Base-by-base conservation (phyloP, 257 asterid genomes). In the Ocimum tenuiflorum region DNA sequence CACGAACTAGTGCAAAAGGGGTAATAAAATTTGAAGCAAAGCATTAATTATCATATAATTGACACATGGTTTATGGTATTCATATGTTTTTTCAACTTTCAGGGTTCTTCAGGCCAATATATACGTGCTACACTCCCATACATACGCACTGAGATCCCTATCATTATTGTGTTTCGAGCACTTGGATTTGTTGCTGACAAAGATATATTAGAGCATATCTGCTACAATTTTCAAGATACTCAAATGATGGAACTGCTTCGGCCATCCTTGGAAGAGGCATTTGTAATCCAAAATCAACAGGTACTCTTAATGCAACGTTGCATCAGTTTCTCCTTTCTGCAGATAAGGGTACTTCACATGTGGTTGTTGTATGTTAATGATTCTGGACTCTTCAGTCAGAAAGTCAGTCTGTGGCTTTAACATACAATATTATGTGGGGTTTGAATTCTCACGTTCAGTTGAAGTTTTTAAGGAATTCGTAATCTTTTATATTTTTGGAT, bases 101-200 rank as follows among this genome's bases (percentile, higher is more conserved):
- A 94, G 99, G 97, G 99, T 51, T 89, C 97, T 46, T 94, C 97
- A 0, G 99, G 99, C 67, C 97, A 94, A 75, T 94, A 88, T 73
- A 94, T 94, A 56, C 91, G 97, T 9, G 97, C 99, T 41, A 89
- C 97, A 41, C 95, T 89, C 57, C 99, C 99, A 5, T 89, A 92
- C 68, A 92, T 92, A 57, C 92, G 99, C 11, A 86, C 86, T 18
- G 99, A 92, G 84, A 89, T 92, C 64, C 99, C 99, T 20, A 92
- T 92, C 51, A 92, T 92, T 71, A 89, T 89, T 27, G 95, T 92
- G 59, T 92, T 92, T 72, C 88, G 97, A 69, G 99, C 97, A 14
- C 73, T 92, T 60, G 99, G 99, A 48, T 89, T 92, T 73, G 97
- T 92, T 36, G 97, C 99, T 45, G 99, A 92, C 82, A 92, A 92